Conservation (phyloP, 352 stramenopile genomes). For the Pythium sp. region DNA sequence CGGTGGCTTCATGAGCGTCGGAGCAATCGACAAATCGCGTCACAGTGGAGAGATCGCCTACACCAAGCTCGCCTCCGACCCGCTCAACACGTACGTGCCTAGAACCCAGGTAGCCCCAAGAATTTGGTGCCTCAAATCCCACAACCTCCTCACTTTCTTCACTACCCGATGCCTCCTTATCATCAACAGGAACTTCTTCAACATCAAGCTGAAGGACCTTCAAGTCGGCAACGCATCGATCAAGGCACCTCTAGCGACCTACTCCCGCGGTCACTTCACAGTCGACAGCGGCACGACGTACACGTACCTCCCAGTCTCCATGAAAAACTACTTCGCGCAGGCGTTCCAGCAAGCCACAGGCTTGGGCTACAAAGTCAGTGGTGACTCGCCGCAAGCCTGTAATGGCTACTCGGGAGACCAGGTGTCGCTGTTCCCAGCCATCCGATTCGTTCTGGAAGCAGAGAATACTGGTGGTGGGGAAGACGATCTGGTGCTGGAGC, state of each 20-base stretch:
- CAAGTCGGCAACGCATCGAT: slow-evolving; percentile 29
- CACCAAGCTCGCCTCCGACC: slow-evolving; percentile 20
- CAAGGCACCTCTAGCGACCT: slow-evolving; percentile 4
- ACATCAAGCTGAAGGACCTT: slow-evolving; percentile 30
- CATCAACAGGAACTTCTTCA: slow-evolving; percentile 9
- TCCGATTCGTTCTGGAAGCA: slow-evolving; percentile 36
- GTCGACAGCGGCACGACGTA: slow-evolving; percentile 45
- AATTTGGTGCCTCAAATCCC: not conserved
- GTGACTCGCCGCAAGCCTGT: not conserved
- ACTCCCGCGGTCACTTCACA: slow-evolving; percentile 24
- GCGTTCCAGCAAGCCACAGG: slow-evolving; percentile 31
- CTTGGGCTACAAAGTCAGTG: slow-evolving; percentile 2
- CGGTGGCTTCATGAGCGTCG: slow-evolving; percentile 37
- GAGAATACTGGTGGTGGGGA: not conserved
- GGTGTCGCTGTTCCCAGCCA: slow-evolving; percentile 28
- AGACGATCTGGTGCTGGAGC: slow-evolving; percentile 28
- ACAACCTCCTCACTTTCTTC: not conserved
- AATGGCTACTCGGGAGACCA: slow-evolving; percentile 29
- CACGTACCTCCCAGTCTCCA: slow-evolving; percentile 31
- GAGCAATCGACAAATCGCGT: slow-evolving; percentile 23
- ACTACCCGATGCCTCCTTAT: not conserved
- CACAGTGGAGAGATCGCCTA: slow-evolving; percentile 30
- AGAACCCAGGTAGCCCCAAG: not conserved
- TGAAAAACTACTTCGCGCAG: slow-evolving; percentile 21
- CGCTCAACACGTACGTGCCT: slow-evolving; percentile 20